Conservation (phyloP, 495 filamentous ascomycete species). For the Parathielavia appendiculata region DNA sequence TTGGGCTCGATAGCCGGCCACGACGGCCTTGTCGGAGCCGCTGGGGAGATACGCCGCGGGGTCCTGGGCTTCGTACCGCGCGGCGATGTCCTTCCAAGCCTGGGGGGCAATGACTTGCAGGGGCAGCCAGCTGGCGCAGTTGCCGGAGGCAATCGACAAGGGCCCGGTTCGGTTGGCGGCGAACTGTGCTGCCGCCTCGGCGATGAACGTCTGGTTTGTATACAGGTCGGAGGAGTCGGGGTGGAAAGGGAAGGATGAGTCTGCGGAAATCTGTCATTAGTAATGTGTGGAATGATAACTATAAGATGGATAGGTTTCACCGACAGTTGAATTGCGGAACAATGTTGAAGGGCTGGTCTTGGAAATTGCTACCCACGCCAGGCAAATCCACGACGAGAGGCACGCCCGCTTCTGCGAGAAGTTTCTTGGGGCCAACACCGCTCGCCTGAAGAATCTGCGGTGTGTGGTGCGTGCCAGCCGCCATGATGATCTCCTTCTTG, state of each 20-base stretch:
- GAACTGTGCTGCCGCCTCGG: constrained; percentile 34
- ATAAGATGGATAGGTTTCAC: not conserved
- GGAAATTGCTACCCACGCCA: constrained; percentile 53
- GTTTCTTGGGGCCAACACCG: constrained; percentile 45
- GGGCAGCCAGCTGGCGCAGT: constrained; percentile 36
- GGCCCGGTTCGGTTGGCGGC: constrained; percentile 34
- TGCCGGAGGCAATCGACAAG: constrained; percentile 36
- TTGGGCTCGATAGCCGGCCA: constrained; percentile 42
- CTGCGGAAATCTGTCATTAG: constrained; percentile 12
- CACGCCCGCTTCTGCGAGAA: constrained; percentile 41
- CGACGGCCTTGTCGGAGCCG: constrained; percentile 29
- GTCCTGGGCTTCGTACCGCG: constrained; percentile 35
- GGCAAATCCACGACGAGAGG: constrained; percentile 43
- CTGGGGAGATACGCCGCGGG: constrained; percentile 33
- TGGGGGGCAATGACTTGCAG: constrained; percentile 37
- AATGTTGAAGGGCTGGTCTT: constrained; percentile 45
- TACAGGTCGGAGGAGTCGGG: constrained; percentile 30
- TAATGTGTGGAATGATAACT: not conserved
- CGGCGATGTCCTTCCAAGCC: constrained; percentile 31
- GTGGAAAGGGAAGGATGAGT: constrained; percentile 30
- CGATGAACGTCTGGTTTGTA: constrained; percentile 34
- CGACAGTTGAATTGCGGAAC: constrained; percentile 30
- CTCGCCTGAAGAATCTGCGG: constrained; percentile 52
- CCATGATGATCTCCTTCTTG: constrained; percentile 51
- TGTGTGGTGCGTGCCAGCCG: constrained; percentile 52